Evolutionary conservation across 306 rosid genomes (phyloP).

Genomic region (Glycine tomentella): DNA sequence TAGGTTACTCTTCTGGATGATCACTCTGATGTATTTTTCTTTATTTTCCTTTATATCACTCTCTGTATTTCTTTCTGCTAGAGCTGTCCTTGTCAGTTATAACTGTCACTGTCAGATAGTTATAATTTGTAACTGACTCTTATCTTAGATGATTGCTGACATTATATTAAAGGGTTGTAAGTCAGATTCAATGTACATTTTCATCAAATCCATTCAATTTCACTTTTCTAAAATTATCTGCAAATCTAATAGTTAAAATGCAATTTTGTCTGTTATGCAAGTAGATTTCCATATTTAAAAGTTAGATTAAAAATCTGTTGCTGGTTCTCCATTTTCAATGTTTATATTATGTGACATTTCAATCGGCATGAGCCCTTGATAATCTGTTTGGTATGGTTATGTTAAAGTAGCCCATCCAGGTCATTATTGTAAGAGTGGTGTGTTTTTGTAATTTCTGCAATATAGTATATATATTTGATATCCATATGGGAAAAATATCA

Average conservation of each 20-base stretch:
- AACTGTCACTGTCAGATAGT: neutral
- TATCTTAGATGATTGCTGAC: neutral
- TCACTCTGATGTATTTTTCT: neutral
- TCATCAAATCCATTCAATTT: neutral
- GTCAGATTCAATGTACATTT: neutral
- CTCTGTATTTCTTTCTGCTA: neutral
- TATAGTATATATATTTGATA: conserved; percentile 9
- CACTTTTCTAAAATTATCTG: neutral
- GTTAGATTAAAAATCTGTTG: neutral
- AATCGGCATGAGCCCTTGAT: conserved; percentile 1
- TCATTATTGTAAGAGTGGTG: conserved; percentile 25
- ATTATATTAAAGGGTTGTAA: neutral
- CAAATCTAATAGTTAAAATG: neutral
- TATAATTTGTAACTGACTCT: neutral
- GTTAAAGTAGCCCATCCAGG: neutral
- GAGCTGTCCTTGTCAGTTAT: neutral
- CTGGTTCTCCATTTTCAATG: conserved; percentile 21
- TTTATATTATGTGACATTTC: conserved; percentile 24
- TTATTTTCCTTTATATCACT: neutral
- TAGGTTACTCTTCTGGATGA: neutral
- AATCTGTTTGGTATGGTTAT: conserved; percentile 1
- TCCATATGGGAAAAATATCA: neutral
- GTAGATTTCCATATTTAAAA: conserved; percentile 10
- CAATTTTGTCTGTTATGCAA: neutral
- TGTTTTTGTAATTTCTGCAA: conserved; percentile 25